Conservation (phyloP, 306 rosid species). For the Albizia julibrissin region DNA sequence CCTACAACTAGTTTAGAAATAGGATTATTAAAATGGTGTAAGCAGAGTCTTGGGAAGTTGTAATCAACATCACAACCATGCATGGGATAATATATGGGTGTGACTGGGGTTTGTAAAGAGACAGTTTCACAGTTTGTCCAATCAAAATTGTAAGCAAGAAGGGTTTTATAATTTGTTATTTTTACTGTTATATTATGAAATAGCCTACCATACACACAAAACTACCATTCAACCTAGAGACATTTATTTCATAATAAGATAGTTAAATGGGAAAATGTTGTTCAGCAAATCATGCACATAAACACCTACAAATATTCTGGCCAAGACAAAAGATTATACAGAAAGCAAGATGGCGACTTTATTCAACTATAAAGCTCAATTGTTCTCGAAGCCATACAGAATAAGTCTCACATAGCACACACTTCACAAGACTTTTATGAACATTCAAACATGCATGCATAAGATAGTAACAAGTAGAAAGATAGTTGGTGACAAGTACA, state of each 20-base stretch:
- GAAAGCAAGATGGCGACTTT: not conserved
- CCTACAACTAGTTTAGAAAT: too few species aligned
- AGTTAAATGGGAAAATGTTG: not conserved
- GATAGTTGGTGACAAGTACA: conserved; percentile 23
- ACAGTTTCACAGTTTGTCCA: too few species aligned
- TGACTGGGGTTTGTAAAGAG: too few species aligned
- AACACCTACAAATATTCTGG: not conserved
- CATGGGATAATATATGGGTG: too few species aligned
- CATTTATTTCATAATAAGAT: not conserved
- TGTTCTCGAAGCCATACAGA: not conserved
- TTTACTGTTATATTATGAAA: not conserved
- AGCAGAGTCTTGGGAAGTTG: too few species aligned
- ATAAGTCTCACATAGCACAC: conserved; percentile 1
- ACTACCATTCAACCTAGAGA: not conserved
- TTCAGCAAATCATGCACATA: not conserved
- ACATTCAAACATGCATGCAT: not conserved
- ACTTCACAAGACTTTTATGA: not conserved
- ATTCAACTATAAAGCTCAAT: not conserved
- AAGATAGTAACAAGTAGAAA: conserved; percentile 37
- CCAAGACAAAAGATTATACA: not conserved
- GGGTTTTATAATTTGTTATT: too few species aligned
- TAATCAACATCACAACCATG: too few species aligned
- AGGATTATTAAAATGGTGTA: too few species aligned
- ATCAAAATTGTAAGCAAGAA: too few species aligned
- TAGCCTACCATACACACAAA: not conserved